Evolutionary conservation across 192 early-diverging fungal species (phyloP), one percentile per base, ranked within the genome.

Genomic region (Allomyces javanicus): DNA sequence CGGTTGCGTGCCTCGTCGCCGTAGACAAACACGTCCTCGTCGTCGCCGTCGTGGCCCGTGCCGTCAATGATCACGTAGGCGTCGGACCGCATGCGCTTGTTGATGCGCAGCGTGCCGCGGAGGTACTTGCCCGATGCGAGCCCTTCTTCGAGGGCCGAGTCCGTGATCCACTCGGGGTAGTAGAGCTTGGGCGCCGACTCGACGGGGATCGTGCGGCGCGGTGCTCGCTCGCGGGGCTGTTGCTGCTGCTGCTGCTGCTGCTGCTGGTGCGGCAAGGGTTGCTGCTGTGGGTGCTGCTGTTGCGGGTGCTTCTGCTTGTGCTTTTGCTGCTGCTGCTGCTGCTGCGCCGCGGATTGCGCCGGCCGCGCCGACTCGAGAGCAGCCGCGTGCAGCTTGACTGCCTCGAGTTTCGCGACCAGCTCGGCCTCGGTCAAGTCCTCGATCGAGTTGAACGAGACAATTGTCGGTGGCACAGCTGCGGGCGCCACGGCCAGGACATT

Each of bases 61-160:
- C 78, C 80, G 25, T 90, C 87, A 10, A 86, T 78, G 2, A 86
- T 81, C 17, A 93, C 91, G 75, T 97, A 97, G 24, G 89, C 92
- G 68, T 94, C 91, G 61, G 78, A 83, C 27, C 86, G 78, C 70
- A 89, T 88, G 64, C 84, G 80, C 44, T 87, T 89, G 78, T 92
- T 97, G 69, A 94, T 83, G 62, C 94, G 83, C 22, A 97, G 69
- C 7, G 81, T 77, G 43, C 92, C 94, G n/a, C 84, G 74, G 12
- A 87, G 74, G 19, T 91, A 76, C 21, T 73, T 67, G 44, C 83
- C 68, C 23, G 70, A 63, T 62, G 78, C 76, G 55, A 81, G 72
- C 24, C 50, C 50, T 3, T 14, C 50, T n/a, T 14, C 50, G 50
- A 58, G 17, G 17, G 12, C 50, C 50, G 12, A 0, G 17, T 3